A percentile compares a stretch with the other conserved stretches of the same genome.
Conservation (phyloP, 345 rosid species). For the Acer yangbiense region DNA sequence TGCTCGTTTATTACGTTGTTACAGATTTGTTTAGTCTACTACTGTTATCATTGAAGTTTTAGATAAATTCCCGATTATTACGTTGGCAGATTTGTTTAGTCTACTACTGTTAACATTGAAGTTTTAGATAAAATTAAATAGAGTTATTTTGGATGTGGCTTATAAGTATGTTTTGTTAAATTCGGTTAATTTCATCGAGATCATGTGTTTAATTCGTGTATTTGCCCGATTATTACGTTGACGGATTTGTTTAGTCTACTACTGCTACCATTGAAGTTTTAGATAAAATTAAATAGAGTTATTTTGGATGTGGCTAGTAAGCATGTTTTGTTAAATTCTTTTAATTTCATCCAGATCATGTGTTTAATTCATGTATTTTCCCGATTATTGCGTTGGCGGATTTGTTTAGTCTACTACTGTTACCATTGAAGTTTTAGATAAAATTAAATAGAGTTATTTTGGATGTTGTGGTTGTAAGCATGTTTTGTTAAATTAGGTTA, state of each 20-base stretch:
- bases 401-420: neutral
- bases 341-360: too few species aligned
- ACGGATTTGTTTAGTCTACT: too few species aligned
- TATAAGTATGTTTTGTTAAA: too few species aligned
- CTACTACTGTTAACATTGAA: neutral
- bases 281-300: neutral
- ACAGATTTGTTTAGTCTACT: neutral
- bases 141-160: neutral
- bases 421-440: neutral
- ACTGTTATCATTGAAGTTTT: neutral
- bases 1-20: neutral
- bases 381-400: neutral
- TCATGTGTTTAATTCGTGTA: too few species aligned
- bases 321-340: too few species aligned
- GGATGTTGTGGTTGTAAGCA: neutral
- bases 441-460: neutral
- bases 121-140: neutral
- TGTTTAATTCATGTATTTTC: neutral
- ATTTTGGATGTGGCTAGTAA: neutral
- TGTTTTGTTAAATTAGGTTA: constrained; percentile 1
- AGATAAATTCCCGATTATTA: neutral
- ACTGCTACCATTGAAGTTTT: too few species aligned
- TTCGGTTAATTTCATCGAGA: too few species aligned
- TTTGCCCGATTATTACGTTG: too few species aligned
- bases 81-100: neutral